Evolutionary conservation across 768 basidiomycete genomes (phyloP), one percentile per base, ranked within the genome.

Genomic region (Boletus subparvulus): DNA sequence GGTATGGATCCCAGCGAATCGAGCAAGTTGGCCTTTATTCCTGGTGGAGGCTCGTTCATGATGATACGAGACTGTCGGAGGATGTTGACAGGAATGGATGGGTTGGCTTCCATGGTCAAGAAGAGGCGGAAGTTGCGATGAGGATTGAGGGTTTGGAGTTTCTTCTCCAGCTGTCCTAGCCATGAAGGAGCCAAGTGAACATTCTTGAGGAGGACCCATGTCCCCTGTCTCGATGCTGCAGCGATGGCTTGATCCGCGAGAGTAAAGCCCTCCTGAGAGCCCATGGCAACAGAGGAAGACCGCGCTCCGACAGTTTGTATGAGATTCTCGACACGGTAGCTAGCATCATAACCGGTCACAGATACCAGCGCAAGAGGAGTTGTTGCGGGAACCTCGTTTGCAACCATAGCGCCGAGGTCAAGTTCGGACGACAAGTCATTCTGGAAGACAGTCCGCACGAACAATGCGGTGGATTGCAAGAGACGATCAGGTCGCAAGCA

Each of bases 1-100:
- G 86, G 69, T 45, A 98, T 91, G 59, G 80, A 81, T 41, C 85
- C 81, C 24, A 97, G 79, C 5, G 92, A 94, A 69, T 98, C 96
- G 21, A 97, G 79, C 9, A 99, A 78, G 68, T 97, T 98, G 45
- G 97, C 97, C 66, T 95, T 95, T 74, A 99, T 84, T 48, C 97
- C 97, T 14, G 95, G 95, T 44, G 94, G 91, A 47, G 97, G 95
- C 69, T 99, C 97, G 70, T 98, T 98, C 95, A 98, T 98, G 70
- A 98, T 82, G 64, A 98, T 85, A 46, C 94, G 88, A 30, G 95
- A 98, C 72, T 94, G 94, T 11, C 95, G 90, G 26, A 99, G 82
- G 62, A 98, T 94, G 70, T 97, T 98, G 66, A 97, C 94, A 8
- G 96, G 94, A 55, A 99, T 94, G 30, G 88, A 83, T 26, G 91